These are phyloP conservation scores for Emergomyces orientalis DNA, from an alignment of 2,329 filamentous ascomycete genomes.

Conservation along the genomic window DNA sequence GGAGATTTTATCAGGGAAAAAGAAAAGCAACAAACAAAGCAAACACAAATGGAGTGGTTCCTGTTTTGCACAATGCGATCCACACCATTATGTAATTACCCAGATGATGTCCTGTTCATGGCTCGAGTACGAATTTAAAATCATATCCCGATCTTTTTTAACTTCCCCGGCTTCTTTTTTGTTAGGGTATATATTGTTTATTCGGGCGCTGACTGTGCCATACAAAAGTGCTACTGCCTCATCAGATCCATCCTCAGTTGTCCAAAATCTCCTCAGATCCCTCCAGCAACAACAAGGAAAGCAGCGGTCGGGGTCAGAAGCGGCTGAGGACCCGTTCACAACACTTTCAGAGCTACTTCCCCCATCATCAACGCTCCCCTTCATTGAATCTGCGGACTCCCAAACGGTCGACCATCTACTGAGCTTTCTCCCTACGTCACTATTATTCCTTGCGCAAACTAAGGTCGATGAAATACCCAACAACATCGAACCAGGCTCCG, in stretches of 20 bases:
- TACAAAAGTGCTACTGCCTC: slow-evolving; percentile 49
- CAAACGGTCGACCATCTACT: slow-evolving; percentile 65
- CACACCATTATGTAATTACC: slow-evolving; percentile 14
- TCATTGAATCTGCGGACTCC: slow-evolving; percentile 58
- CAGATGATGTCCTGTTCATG: neutral
- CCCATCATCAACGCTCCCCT: slow-evolving; percentile 65
- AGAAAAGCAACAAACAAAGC: neutral
- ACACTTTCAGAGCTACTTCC: slow-evolving; percentile 78
- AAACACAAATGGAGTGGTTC: neutral
- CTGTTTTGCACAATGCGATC: neutral
- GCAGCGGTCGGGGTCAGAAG: slow-evolving; percentile 37
- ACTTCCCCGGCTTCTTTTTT: neutral
- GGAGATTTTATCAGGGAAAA: neutral
- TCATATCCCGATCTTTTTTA: neutral
- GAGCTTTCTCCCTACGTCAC: slow-evolving; percentile 64
- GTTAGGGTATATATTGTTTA: neutral
- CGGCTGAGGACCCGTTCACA: slow-evolving; percentile 61
- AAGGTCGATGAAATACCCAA: slow-evolving; percentile 45
- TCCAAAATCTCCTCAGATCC: slow-evolving; percentile 82
- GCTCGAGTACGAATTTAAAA: neutral
- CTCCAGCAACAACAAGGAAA: slow-evolving; percentile 52
- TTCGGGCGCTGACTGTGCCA: slow-evolving; percentile 34
- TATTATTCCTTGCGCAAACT: slow-evolving; percentile 65
- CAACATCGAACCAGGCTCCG: slow-evolving; percentile 57
- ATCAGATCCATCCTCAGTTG: slow-evolving; percentile 64